phyloP scores from a whole-genome alignment of 2,329 filamentous ascomycete species.

The Sporothrix globosa region DNA sequence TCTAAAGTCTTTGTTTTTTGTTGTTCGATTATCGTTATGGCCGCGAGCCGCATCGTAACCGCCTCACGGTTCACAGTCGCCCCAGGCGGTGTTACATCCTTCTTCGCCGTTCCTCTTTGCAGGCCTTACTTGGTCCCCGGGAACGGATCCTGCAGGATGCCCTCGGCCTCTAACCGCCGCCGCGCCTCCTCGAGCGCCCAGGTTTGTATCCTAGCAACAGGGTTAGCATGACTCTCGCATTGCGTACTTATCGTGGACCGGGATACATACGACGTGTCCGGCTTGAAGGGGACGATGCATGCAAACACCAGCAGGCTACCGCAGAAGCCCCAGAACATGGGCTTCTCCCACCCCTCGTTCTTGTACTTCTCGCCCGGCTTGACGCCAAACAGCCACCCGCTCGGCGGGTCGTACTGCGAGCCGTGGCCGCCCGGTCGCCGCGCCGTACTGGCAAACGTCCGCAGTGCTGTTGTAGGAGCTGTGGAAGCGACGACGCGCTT shows the following conservation, averaged over 20 bases:
- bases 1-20: slow-evolving; percentile 18
- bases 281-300: slow-evolving; percentile 92
- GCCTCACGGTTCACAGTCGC: background rate
- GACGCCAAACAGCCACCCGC: slow-evolving; percentile 90
- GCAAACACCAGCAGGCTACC: slow-evolving; percentile 73
- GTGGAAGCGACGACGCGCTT: slow-evolving; percentile 28
- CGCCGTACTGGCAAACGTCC: slow-evolving; percentile 33
- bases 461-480: slow-evolving; percentile 22
- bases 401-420: slow-evolving; percentile 84
- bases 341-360: slow-evolving; percentile 93
- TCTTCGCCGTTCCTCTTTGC: background rate
- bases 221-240: background rate
- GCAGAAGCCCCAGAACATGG: slow-evolving; percentile 83
- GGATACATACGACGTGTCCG: slow-evolving; percentile 79
- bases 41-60: background rate
- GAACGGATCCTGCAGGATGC: slow-evolving; percentile 80
- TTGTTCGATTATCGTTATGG: slow-evolving; percentile 6
- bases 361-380: slow-evolving; percentile 94
- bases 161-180: slow-evolving; percentile 92
- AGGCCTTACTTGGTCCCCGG: slow-evolving; percentile 58
- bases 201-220: slow-evolving; percentile 80
- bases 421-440: slow-evolving; percentile 57
- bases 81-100: background rate
- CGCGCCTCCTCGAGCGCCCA: slow-evolving; percentile 98
- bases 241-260: too few relatives aligned